A percentile compares a stretch with the other conserved stretches of the same genome.
These are phyloP conservation scores for Linderniella brevidens DNA, from an alignment of 257 asterid genomes.

Conservation along the genomic window DNA sequence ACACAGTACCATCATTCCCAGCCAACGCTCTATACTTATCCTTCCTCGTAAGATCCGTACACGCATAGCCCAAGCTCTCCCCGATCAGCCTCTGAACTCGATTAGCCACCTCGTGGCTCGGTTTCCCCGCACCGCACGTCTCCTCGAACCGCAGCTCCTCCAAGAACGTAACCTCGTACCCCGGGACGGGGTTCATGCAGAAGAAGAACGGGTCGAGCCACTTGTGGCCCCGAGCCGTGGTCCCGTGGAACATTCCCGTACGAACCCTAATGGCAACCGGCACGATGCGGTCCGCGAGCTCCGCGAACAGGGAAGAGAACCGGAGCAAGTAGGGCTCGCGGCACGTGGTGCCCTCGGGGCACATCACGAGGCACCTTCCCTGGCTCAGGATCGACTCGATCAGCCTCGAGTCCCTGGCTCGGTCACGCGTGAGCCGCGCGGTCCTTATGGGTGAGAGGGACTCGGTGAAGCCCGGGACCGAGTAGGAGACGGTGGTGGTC, in stretches of 20 bases:
- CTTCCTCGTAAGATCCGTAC: slow-evolving; percentile 25
- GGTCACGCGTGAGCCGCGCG: background rate
- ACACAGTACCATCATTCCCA: slow-evolving; percentile 21
- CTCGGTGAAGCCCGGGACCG: background rate
- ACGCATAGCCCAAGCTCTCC: slow-evolving; percentile 13
- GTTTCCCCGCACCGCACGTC: slow-evolving; percentile 19
- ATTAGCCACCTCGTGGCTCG: slow-evolving; percentile 23
- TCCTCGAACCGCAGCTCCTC: slow-evolving; percentile 17
- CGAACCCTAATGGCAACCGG: background rate
- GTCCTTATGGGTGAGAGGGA: background rate
- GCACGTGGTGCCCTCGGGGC: slow-evolving; percentile 4
- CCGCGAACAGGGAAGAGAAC: background rate
- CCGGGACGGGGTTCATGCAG: background rate
- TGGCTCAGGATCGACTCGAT: background rate
- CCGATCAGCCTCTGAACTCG: slow-evolving; percentile 23
- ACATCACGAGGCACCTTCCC: background rate
- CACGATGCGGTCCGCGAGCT: slow-evolving; percentile 3
- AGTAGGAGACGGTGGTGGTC: background rate
- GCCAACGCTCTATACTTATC: slow-evolving; percentile 24
- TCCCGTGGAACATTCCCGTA: background rate
- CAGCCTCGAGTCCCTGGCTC: background rate
- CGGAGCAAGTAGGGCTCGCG: background rate
- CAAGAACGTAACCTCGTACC: slow-evolving; percentile 6
- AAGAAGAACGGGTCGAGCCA: background rate
- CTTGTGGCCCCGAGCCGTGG: background rate